Percentiles rank a stretch among this genome's conserved stretches.
These are phyloP conservation scores for Aspergillus sp. DNA, from an alignment of 2,329 filamentous ascomycete species.

Conservation along the genomic window DNA sequence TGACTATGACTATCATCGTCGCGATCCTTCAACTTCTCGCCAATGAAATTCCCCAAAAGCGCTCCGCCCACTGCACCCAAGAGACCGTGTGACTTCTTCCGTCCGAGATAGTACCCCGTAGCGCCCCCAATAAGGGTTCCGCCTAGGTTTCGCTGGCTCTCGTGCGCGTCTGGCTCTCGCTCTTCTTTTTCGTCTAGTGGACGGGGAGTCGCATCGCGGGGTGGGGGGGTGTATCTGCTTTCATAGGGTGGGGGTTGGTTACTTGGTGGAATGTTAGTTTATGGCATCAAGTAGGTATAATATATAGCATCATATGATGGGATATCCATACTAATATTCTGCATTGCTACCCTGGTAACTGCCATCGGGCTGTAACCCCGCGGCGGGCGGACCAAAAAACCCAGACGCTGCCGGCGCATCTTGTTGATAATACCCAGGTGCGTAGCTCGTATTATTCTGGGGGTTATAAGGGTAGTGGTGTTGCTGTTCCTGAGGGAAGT, in stretches of 20 bases:
- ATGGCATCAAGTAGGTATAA: no score
- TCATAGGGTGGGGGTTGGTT: no score
- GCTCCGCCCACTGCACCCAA: conserved; percentile 56
- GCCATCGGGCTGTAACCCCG: no score
- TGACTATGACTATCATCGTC: conserved; percentile 1
- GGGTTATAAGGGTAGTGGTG: conserved; percentile 2
- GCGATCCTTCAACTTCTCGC: conserved; percentile 44
- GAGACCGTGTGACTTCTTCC: conserved; percentile 53
- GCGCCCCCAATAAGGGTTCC: conserved; percentile 54
- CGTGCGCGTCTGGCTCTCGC: conserved; percentile 40
- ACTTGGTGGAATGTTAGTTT: no score
- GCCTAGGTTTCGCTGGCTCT: conserved; percentile 52
- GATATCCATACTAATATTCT: no score
- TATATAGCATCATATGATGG: no score
- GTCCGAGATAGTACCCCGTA: conserved; percentile 53
- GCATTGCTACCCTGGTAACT: no score
- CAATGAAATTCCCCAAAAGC: conserved; percentile 50
- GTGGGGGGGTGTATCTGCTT: no score
- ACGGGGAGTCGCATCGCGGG: no score
- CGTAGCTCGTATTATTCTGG: conserved; percentile 7
- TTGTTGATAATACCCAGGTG: conserved; percentile 1
- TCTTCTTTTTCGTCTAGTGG: conserved; percentile 8
- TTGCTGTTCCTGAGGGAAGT: conserved; percentile 2
- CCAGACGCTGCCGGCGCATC: background rate
- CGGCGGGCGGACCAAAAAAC: no score